A percentile compares a stretch with the other conserved stretches of the same genome.
Evolutionary conservation across 352 stramenopile genomes (phyloP).

Genomic region (Pythium myriotylum): DNA sequence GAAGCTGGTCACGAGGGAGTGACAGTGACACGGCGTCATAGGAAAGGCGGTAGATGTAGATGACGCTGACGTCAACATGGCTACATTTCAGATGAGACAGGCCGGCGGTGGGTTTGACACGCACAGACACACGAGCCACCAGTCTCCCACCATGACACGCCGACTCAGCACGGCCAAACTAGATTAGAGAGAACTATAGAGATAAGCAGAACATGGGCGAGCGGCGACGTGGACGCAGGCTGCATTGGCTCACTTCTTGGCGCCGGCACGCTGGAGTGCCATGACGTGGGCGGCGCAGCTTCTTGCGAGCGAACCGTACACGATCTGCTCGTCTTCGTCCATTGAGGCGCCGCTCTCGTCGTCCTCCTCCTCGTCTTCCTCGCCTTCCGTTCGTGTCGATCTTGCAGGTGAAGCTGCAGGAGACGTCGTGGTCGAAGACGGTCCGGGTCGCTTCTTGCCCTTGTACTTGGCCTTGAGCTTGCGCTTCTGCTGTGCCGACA

Average conservation of each 20-base stretch:
- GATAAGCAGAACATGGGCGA: too few relatives aligned
- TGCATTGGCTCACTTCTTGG: slow-evolving; percentile 6
- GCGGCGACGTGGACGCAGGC: too few relatives aligned
- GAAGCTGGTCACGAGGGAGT: slow-evolving; percentile 25
- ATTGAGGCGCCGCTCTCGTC: slow-evolving; percentile 45
- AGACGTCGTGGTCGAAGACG: background rate
- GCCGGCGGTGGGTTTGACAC: slow-evolving; percentile 4
- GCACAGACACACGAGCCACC: background rate
- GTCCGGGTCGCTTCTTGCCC: slow-evolving; percentile 4
- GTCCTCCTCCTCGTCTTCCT: slow-evolving; percentile 51
- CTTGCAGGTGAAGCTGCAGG: slow-evolving; percentile 3
- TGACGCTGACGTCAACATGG: slow-evolving; percentile 13
- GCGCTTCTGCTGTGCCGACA: slow-evolving; percentile 37
- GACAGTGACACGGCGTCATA: slow-evolving; percentile 1
- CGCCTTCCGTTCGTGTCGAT: slow-evolving; percentile 13
- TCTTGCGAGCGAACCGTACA: slow-evolving; percentile 58
- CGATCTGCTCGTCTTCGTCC: slow-evolving; percentile 57
- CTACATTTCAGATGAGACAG: slow-evolving; percentile 16
- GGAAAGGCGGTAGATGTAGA: background rate
- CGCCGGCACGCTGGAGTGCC: slow-evolving; percentile 45
- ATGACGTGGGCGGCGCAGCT: slow-evolving; percentile 67
- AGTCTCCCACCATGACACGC: too few relatives aligned
- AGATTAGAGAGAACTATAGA: too few relatives aligned
- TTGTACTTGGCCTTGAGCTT: slow-evolving; percentile 39
- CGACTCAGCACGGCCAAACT: too few relatives aligned